These are phyloP conservation scores for Sparassis latifolia DNA, from an alignment of 1,284 basidiomycete genomes.

Conservation along the genomic window DNA sequence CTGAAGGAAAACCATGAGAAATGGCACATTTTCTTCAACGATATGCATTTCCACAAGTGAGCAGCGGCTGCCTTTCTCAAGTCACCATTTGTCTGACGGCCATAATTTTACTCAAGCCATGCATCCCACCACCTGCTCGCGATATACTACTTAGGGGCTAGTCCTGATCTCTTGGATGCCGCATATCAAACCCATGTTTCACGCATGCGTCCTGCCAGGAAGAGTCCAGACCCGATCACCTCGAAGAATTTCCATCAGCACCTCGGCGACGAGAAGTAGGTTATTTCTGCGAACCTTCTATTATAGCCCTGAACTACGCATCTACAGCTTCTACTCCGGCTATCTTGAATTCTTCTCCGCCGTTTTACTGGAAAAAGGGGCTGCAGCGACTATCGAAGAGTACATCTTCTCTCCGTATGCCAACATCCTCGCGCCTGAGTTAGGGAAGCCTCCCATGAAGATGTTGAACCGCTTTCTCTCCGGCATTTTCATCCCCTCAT, in stretches of 20 bases:
- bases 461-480: constrained; percentile 59
- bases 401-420: constrained; percentile 50
- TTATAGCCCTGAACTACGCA: too few relatives aligned
- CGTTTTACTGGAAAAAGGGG: constrained; percentile 36
- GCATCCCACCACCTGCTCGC: constrained; percentile 44
- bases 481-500: constrained; percentile 63
- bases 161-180: constrained; percentile 31
- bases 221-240: constrained; percentile 37
- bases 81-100: background rate
- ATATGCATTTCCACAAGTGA: constrained; percentile 47
- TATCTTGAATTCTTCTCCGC: constrained; percentile 54
- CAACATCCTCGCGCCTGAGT: constrained; percentile 33
- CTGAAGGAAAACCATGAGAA: constrained; percentile 52
- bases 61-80: background rate
- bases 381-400: constrained; percentile 40
- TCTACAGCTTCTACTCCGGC: constrained; percentile 45
- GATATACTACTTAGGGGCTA: constrained; percentile 43
- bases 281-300: background rate
- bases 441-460: constrained; percentile 34
- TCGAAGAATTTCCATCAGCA: constrained; percentile 41
- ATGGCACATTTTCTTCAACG: constrained; percentile 59
- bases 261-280: constrained; percentile 42
- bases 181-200: constrained; percentile 36
- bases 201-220: constrained; percentile 33
- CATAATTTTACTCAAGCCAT: constrained; percentile 30